These are phyloP conservation scores for Mycena pura DNA, from an alignment of 768 basidiomycete genomes.

Conservation along the genomic window DNA sequence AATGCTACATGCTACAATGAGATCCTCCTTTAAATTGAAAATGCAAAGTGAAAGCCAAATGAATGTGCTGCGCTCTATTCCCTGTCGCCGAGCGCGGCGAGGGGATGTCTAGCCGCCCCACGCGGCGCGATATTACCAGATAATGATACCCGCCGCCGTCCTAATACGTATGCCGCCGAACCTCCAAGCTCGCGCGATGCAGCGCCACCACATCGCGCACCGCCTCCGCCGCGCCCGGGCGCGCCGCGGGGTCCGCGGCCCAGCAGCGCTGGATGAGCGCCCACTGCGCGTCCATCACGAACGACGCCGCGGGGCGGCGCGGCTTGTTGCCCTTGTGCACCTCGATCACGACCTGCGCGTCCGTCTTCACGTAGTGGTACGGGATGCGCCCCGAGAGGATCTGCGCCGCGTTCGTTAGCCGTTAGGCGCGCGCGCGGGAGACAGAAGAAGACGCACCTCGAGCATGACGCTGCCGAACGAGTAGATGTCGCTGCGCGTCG, in stretches of 20 bases:
- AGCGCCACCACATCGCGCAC: slow-evolving; percentile 23
- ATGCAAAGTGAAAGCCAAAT: slow-evolving; percentile 3
- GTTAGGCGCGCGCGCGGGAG: not conserved
- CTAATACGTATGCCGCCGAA: slow-evolving; percentile 28
- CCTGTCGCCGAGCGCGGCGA: too few relatives aligned
- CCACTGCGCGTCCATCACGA: slow-evolving; percentile 49
- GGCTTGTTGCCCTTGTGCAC: slow-evolving; percentile 48
- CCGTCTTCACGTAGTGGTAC: slow-evolving; percentile 45
- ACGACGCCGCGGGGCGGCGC: slow-evolving; percentile 43
- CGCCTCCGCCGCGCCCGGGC: slow-evolving; percentile 41
- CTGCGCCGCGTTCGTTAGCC: slow-evolving; percentile 28
- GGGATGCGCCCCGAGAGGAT: slow-evolving; percentile 50
- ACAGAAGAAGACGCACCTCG: slow-evolving; percentile 36
- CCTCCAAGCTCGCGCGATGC: slow-evolving; percentile 30
- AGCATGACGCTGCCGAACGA: slow-evolving; percentile 54
- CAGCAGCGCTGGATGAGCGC: slow-evolving; percentile 49
- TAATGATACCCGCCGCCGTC: not conserved
- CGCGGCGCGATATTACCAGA: slow-evolving; percentile 3
- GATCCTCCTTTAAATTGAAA: not conserved
- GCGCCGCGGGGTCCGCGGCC: slow-evolving; percentile 37
- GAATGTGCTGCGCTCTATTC: slow-evolving; percentile 21
- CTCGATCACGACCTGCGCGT: slow-evolving; percentile 50
- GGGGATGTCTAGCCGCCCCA: too few relatives aligned
- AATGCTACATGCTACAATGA: slow-evolving; percentile 19
- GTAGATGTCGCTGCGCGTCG: slow-evolving; percentile 50